Conservation (phyloP, 2,329 filamentous ascomycete genomes). For the Colletotrichum cuscutae region DNA sequence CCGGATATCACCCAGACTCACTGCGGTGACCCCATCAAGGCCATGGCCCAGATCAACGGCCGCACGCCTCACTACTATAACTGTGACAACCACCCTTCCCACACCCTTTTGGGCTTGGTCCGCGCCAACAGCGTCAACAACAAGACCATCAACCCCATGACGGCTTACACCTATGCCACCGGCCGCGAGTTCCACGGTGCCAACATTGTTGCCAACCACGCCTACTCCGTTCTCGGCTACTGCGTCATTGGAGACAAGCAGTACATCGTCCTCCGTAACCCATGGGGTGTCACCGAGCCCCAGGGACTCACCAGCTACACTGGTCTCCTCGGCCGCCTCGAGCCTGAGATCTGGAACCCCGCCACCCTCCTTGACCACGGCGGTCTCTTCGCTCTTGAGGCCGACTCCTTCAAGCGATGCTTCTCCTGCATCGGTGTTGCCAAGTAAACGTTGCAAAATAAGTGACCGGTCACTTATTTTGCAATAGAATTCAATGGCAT, state of each 20-base stretch:
- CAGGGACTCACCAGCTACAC: constrained; percentile 51
- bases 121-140: constrained; percentile 52
- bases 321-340: constrained; percentile 50
- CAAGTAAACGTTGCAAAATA: constrained; percentile 31
- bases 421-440: constrained; percentile 43
- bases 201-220: constrained; percentile 57
- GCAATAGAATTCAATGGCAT: neutral
- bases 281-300: constrained; percentile 55
- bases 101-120: constrained; percentile 50
- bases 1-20: constrained; percentile 53
- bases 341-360: constrained; percentile 49
- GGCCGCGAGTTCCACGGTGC: constrained; percentile 49
- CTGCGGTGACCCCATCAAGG: constrained; percentile 55
- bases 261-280: constrained; percentile 56
- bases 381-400: constrained; percentile 50
- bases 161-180: constrained; percentile 52
- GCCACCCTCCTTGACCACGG: constrained; percentile 49
- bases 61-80: constrained; percentile 49
- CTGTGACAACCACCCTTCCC: constrained; percentile 44
- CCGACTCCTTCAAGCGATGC: constrained; percentile 48
- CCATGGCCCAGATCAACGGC: constrained; percentile 56
- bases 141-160: constrained; percentile 55
- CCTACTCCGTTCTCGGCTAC: constrained; percentile 54
- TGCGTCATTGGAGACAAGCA: constrained; percentile 47
- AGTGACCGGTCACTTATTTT: constrained; percentile 29